Base-by-base conservation (phyloP, 805 yeast species). In the Millerago galiae region DNA sequence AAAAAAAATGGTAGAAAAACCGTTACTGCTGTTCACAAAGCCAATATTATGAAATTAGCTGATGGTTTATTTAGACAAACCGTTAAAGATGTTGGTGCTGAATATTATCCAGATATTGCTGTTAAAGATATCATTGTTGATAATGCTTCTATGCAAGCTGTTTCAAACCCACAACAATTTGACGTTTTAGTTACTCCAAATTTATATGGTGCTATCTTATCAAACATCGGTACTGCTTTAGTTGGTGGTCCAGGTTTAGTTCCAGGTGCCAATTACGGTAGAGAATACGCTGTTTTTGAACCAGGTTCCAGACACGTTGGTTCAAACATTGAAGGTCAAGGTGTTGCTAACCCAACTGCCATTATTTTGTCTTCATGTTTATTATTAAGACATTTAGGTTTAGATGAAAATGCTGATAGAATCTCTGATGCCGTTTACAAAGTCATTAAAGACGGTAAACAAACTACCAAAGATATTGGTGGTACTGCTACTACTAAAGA, bases 271-370 rank as follows among this genome's bases (percentile, higher is more conserved):
- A 88, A 89, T 76, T 90, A 86, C 55, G 99, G 99, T 70, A 83
- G 95, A 69, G 97, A 91, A 60, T 83, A 83, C 67, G 98, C 98
- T 44, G 95, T 91, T 49, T 91, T 93, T 68, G 99, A 91, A 76
- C 98, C 99, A 60, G 99, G 98, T 71, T 90, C 97, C 73, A 86
- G 99, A 78, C 98, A 90, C 74, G 98, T 90, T 60, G 98, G 98
- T 70, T 76, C 91, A 58, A 97, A 91, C 69, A 86, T 93, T 66
- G 77, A 86, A 75, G 97, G 95, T 63, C 79, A 86, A 70, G 85
- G 88, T 75, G 76, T 87, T 51, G 98, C 98, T 52, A 91, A 91
- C 81, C 99, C 99, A 65, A 87, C 97, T 49, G 98, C 96, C 56
- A 84, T 91, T 91, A 84, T 91, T 59, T 75, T 93, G 60, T 87